Conservation (phyloP, 2,329 filamentous ascomycete species). For the Fusarium sp. region DNA sequence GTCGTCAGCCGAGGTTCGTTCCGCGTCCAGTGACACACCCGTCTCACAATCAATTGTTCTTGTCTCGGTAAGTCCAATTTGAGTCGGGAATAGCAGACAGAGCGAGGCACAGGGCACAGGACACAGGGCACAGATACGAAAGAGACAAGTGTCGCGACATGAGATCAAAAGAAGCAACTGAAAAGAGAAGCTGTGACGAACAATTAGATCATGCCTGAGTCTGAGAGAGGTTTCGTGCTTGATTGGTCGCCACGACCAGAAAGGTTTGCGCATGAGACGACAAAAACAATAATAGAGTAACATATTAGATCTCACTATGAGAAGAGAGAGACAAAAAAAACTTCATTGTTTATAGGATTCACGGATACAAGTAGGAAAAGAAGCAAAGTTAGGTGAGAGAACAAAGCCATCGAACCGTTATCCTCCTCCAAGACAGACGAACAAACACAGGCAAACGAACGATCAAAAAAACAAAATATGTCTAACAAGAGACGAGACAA, state of each 20-base stretch:
- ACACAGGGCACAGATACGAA: constrained; percentile 19
- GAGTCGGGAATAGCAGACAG: neutral
- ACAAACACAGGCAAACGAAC: constrained; percentile 1
- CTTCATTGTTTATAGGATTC: neutral
- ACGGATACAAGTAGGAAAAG: neutral
- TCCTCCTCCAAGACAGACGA: neutral
- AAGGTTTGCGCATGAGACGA: neutral
- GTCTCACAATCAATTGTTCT: constrained; percentile 19
- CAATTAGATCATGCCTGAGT: neutral
- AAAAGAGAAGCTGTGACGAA: constrained; percentile 4
- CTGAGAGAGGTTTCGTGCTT: too few species aligned
- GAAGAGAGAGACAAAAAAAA: constrained; percentile 5
- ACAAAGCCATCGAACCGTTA: constrained; percentile 14
- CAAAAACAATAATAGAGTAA: constrained; percentile 3
- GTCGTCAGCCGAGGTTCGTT: constrained; percentile 33
- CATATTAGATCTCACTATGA: constrained; percentile 24
- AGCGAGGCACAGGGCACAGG: neutral
- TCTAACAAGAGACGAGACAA: neutral
- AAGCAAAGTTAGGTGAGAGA: constrained; percentile 25
- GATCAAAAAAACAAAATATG: neutral
- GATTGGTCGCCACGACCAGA: neutral
- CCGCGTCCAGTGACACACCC: constrained; percentile 2
- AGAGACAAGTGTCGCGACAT: constrained; percentile 5
- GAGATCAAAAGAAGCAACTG: constrained; percentile 23
- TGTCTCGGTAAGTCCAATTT: constrained; percentile 20